These are phyloP conservation scores for Parasitella parasitica DNA, from an alignment of 371 early-diverging fungal genomes.

Conservation along the genomic window DNA sequence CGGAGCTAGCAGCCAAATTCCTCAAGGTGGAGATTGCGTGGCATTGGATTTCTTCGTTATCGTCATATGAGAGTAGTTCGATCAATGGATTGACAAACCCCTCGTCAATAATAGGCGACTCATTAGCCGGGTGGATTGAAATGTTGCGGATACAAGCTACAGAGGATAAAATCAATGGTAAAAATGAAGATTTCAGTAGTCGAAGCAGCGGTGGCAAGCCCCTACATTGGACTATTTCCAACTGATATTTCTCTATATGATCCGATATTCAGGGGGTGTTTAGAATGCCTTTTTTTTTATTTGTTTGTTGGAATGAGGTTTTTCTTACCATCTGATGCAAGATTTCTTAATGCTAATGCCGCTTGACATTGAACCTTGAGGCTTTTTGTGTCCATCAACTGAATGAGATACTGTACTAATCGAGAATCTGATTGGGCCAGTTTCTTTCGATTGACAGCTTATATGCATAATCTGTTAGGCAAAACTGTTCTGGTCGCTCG, in stretches of 20 bases:
- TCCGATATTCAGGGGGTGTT: slow-evolving; percentile 64
- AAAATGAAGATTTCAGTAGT: slow-evolving; percentile 75
- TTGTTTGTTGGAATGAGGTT: not conserved
- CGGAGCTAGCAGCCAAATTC: slow-evolving; percentile 84
- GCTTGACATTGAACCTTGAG: slow-evolving; percentile 76
- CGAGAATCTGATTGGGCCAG: slow-evolving; percentile 76
- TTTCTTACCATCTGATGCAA: slow-evolving; percentile 72
- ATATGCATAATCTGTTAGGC: not conserved
- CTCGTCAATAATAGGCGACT: slow-evolving; percentile 81
- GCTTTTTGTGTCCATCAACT: slow-evolving; percentile 76
- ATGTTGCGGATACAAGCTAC: slow-evolving; percentile 94
- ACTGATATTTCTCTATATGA: slow-evolving; percentile 75
- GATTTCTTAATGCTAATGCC: slow-evolving; percentile 63
- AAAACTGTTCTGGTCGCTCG: not conserved
- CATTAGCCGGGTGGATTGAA: slow-evolving; percentile 87
- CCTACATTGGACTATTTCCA: slow-evolving; percentile 78
- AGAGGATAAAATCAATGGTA: slow-evolving; percentile 81
- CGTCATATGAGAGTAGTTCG: slow-evolving; percentile 67
- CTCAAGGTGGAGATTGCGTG: slow-evolving; percentile 86
- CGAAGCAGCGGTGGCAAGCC: slow-evolving; percentile 77
- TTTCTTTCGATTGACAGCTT: slow-evolving; percentile 67
- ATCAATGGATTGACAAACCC: slow-evolving; percentile 80
- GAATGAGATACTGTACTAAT: slow-evolving; percentile 77
- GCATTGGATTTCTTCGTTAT: slow-evolving; percentile 84
- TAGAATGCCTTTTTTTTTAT: not conserved